Base-by-base conservation (phyloP, 192 early-diverging fungal species). In the Coemansia sp. region DNA sequence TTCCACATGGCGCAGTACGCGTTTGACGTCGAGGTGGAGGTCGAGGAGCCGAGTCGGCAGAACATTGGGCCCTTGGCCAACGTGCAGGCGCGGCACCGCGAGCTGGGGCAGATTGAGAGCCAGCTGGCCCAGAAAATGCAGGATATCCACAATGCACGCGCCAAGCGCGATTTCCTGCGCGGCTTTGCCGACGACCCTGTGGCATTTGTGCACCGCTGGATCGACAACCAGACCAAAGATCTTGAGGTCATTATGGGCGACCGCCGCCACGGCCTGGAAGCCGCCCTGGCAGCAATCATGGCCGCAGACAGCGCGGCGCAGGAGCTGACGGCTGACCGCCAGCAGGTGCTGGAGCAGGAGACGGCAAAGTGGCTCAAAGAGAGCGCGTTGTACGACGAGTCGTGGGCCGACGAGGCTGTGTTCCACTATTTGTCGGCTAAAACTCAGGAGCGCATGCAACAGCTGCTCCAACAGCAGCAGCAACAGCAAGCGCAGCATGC, bases 141-240 rank as follows among this genome's bases (percentile, higher is more conserved):
- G 61, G 84, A 85, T 37, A 92, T 98, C 77, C 92, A 94, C 64
- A 90, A 93, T 49, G 88, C 86, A 37, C 92, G 94, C 51, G 85
- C 89, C 26, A 95, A 96, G 68, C 91, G 97, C 14, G 94, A 96
- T 64, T 98, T 97, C 68, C 83, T 98, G 85, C 81, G 91, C 34
- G 77, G 86, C 52, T 98, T 97, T 75, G 82, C 92, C 4, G 79
- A 88, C 25, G 88, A 94, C 49, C 95, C 97, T 0, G 87, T 90
- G 34, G 90, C 87, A 47, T 97, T 97, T 73, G 85, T 95, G 56
- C 92, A 95, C 62, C 86, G 90, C 52, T 98, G 95, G 95, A 85
- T 96, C 26, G 91, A 89, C 11, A 90, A 88, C 70, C 97, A 98
- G 84, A 91, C 88, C 63, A 84, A 92, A 51, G 97, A 98, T 80